Conservation (phyloP, 1,284 basidiomycete species). For the Ustilago esculenta region DNA sequence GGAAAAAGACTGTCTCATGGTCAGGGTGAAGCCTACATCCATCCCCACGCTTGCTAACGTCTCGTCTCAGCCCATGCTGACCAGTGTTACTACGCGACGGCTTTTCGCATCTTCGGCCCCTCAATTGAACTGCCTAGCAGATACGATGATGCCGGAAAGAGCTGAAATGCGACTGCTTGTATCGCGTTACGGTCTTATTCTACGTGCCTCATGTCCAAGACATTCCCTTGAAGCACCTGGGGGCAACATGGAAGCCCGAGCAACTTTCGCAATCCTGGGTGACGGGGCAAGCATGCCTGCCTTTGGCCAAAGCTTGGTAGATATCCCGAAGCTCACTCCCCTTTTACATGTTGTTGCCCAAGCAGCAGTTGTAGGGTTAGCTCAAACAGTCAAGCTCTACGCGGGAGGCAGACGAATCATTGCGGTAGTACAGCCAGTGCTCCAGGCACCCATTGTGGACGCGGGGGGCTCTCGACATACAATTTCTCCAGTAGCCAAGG, state of each 20-base stretch:
- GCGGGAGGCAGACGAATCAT: background rate
- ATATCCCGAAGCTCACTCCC: conserved; percentile 16
- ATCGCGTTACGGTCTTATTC: conserved; percentile 24
- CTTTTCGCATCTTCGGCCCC: too few species aligned
- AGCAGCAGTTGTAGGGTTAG: conserved; percentile 18
- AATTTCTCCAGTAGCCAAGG: conserved; percentile 9
- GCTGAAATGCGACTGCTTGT: conserved; percentile 21
- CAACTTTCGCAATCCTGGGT: conserved; percentile 5
- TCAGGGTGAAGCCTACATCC: background rate
- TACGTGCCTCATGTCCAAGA: conserved; percentile 1
- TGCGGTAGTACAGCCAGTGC: conserved; percentile 21
- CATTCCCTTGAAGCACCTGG: too few species aligned
- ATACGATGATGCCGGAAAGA: too few species aligned
- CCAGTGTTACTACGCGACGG: background rate
- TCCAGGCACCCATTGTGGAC: background rate
- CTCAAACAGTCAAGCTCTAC: conserved; percentile 17
- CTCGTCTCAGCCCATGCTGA: background rate
- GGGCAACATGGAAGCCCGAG: too few species aligned
- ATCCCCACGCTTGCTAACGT: conserved; percentile 2
- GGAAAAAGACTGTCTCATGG: conserved; percentile 5
- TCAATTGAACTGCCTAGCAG: too few species aligned
- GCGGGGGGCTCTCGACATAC: background rate
- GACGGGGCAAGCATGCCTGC: conserved; percentile 2
- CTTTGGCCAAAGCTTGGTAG: conserved; percentile 20
- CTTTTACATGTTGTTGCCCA: conserved; percentile 27